A percentile compares a stretch with the other conserved stretches of the same genome.
phyloP scores from a whole-genome alignment of 305 asterid species.

The Fraxinus greggii region DNA sequence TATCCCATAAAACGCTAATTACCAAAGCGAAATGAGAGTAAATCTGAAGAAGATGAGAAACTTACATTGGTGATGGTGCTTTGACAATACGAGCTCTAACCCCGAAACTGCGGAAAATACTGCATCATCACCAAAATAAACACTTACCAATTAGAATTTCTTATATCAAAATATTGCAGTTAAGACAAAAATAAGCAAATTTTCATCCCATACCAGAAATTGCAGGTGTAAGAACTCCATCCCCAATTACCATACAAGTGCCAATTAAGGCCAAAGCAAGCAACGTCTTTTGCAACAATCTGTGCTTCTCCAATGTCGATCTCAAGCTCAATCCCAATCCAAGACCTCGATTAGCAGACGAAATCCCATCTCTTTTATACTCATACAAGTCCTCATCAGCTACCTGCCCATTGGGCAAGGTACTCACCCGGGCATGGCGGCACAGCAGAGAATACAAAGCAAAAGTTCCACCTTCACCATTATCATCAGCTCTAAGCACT shows the following conservation, averaged over 20 bases:
- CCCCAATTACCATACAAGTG: slow-evolving; percentile 93
- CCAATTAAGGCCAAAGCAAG: slow-evolving; percentile 74
- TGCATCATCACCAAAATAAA: slow-evolving; percentile 37
- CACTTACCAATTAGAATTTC: neutral
- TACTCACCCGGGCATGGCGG: slow-evolving; percentile 75
- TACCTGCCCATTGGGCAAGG: slow-evolving; percentile 75
- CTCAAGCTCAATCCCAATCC: slow-evolving; percentile 64
- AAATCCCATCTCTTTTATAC: slow-evolving; percentile 58
- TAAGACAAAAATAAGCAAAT: neutral
- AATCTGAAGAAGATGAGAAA: slow-evolving; percentile 17
- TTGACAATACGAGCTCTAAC: slow-evolving; percentile 76
- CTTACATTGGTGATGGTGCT: slow-evolving; percentile 85
- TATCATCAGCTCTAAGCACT: slow-evolving; percentile 83
- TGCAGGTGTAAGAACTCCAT: slow-evolving; percentile 90
- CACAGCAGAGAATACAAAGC: slow-evolving; percentile 74
- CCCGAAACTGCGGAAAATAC: slow-evolving; percentile 93
- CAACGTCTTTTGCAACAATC: slow-evolving; percentile 51
- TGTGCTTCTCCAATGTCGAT: slow-evolving; percentile 62
- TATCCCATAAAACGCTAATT: neutral
- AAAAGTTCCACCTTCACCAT: slow-evolving; percentile 95
- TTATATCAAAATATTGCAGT: neutral
- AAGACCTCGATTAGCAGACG: slow-evolving; percentile 41
- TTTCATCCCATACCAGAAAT: slow-evolving; percentile 54
- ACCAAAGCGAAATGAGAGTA: neutral
- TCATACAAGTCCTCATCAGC: slow-evolving; percentile 79